Conservation (phyloP, 2,329 filamentous ascomycete species). For the Zasmidium cellare region DNA sequence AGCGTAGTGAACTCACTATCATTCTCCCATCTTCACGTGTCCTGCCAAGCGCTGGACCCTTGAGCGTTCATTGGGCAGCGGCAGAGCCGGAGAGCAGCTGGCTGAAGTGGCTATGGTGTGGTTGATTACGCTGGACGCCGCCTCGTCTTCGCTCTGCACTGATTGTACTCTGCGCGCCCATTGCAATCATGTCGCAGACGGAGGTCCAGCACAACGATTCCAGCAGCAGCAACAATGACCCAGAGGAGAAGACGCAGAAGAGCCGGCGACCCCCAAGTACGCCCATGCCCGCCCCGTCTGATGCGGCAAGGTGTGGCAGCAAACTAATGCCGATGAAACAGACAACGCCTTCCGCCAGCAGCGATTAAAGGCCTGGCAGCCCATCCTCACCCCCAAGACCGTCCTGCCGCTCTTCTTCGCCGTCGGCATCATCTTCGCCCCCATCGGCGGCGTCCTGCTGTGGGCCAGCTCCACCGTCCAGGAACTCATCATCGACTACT, state of each 20-base stretch:
- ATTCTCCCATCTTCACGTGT: neutral
- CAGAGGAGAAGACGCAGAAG: slow-evolving; percentile 74
- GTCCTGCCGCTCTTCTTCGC: slow-evolving; percentile 88
- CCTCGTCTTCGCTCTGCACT: neutral
- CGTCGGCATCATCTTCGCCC: slow-evolving; percentile 88
- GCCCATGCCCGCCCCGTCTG: slow-evolving; percentile 26
- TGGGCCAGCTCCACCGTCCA: slow-evolving; percentile 85
- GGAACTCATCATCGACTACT: slow-evolving; percentile 90
- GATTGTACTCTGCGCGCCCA: neutral
- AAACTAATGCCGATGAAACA: slow-evolving; percentile 41
- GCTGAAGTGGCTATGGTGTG: neutral
- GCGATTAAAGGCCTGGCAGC: slow-evolving; percentile 97
- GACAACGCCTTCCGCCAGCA: slow-evolving; percentile 97
- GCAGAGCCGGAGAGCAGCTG: neutral
- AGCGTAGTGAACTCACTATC: too few relatives aligned
- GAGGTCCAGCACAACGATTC: slow-evolving; percentile 42
- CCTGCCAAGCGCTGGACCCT: neutral
- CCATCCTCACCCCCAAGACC: slow-evolving; percentile 92
- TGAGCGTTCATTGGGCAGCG: neutral
- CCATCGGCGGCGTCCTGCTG: slow-evolving; percentile 82
- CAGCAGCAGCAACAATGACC: slow-evolving; percentile 40
- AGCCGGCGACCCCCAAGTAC: slow-evolving; percentile 87
- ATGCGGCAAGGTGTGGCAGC: slow-evolving; percentile 12
- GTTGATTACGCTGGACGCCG: neutral
- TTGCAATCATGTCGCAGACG: slow-evolving; percentile 45